Evolutionary conservation across 257 asterid genomes (phyloP), one percentile per base, ranked within the genome.

Genomic region (Nicotiana obtusifolia): DNA sequence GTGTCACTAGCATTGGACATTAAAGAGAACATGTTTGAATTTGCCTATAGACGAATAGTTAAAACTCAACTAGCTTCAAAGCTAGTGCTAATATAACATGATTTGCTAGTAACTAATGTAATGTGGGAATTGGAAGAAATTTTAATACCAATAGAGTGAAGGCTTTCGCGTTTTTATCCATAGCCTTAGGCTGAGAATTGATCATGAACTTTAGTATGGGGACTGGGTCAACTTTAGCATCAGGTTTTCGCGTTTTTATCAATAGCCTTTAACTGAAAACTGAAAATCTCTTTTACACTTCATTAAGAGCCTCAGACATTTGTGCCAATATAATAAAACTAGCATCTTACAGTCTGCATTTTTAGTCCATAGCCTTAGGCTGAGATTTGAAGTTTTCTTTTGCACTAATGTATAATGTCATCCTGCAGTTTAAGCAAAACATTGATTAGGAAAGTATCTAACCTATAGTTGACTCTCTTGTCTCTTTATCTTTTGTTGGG

Each of bases 341-440:
- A 14, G 11, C 37, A 5, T 13, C 31, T 7, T 37, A 2, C 3
- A 9, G 77, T 19, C 4, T 37, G 77, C n/a, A 5, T 69, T 69
- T 37, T 69, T 73, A 44, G 1, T 7, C 22, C 37, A 20, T 71
- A 3, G 22, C 37, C 33, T 71, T 44, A 71, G 37, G 22, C 37
- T 73, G 78, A 71, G 78, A 20, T 41, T 71, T 47, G 60, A 22
- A 44, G 14, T 73, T 47, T 14, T 10, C 60, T 0, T 1, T 73
- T 73, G 41, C 79, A 49, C 79, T 47, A 47, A 22, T 73, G 59
- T 49, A 73, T 14, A 24, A 47, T 49, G 41, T 73, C 79, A 47
- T 73, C 62, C 62, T 24, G 61, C 62, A 47, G 79, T 47, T 73
- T 24, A 73, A 73, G 61, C 79, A 73, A 47, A 73, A 47, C 79